Evolutionary conservation across 129 eudicot species (phyloP).

Genomic region (Apium graveolens): DNA sequence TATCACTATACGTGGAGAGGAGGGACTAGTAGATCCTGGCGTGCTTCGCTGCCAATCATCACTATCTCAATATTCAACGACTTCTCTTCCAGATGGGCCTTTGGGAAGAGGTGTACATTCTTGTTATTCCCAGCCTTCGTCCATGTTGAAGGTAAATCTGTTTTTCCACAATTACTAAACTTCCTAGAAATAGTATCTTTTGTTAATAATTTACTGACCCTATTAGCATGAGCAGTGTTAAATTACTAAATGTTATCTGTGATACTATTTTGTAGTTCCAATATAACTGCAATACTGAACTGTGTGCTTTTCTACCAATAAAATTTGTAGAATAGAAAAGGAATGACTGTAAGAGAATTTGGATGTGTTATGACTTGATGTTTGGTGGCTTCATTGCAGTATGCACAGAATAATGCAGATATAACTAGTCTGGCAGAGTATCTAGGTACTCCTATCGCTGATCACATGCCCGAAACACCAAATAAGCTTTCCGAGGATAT

Average conservation of each 20-base stretch:
- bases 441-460: constrained; percentile 87
- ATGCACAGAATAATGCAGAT: constrained; percentile 55
- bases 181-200: not conserved
- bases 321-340: not conserved
- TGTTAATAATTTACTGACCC: not conserved
- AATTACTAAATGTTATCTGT: not conserved
- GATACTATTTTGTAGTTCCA: not conserved
- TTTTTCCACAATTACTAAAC: not conserved
- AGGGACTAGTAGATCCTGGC: constrained; percentile 38
- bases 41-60: constrained; percentile 84
- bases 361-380: not conserved
- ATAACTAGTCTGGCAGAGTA: constrained; percentile 90
- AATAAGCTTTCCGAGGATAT: constrained; percentile 94
- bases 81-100: constrained; percentile 41
- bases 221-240: not conserved
- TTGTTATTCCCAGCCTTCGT: constrained; percentile 88
- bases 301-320: not conserved
- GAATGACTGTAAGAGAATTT: not conserved
- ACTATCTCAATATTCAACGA: constrained; percentile 51
- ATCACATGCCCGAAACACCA: constrained; percentile 84
- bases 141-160: constrained; percentile 66
- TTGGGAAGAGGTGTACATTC: constrained; percentile 60
- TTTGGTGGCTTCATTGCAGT: constrained; percentile 36
- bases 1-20: constrained; percentile 19
- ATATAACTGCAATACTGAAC: not conserved